Base-by-base conservation (phyloP, 1,284 basidiomycete species). In the Ganoderma leucocontextum region DNA sequence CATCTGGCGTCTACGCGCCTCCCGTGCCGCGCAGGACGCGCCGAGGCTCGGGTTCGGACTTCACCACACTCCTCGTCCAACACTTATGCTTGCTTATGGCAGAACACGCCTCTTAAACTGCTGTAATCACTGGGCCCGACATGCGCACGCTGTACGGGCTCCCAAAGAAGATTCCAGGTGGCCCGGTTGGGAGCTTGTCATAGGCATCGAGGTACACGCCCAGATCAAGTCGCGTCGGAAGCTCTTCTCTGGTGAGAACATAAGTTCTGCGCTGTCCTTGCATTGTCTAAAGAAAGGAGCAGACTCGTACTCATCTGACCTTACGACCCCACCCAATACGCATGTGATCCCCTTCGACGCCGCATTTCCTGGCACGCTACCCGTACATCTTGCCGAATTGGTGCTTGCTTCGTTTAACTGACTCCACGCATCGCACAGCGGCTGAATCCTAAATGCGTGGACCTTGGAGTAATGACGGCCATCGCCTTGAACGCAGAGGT, bases 131-230 rank as follows among this genome's bases (percentile, higher is more conserved):
- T 67, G 44, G 49, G 29, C 49, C 19, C 62, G 74, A 13, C 70
- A 64, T 53, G 63, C 53, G 12, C 77, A 77, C 22, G 62, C 74
- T 53, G 35, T 71, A 35, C 73, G 77, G 44, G 64, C 69, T 2
- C 39, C 53, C 29, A 70, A 70, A 41, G 70, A 79, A 19, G 83
- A 85, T 67, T 70, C 73, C 2, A 72, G 83, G 59, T 88, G 86
- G 87, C 83, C 85, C 19, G 93, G 89, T 9, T 97, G 94, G 94
- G 86, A 93, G 74, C 89, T 97, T 25, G 86, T 98, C 63, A 91
- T 99, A 58, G 98, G 98, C 33, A 92, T 99, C 60, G 97, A 99
- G 78, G 95, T 97, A 12, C 98, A 99, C 78, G 94, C 96, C 0
- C 97, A 99, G 80, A 89, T 99, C 75, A 94, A 93, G 78, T 92